Evolutionary conservation across 148 eudicot species (phyloP), one percentile per base, ranked within the genome.

Genomic region (Heliamphora exappendiculata): DNA sequence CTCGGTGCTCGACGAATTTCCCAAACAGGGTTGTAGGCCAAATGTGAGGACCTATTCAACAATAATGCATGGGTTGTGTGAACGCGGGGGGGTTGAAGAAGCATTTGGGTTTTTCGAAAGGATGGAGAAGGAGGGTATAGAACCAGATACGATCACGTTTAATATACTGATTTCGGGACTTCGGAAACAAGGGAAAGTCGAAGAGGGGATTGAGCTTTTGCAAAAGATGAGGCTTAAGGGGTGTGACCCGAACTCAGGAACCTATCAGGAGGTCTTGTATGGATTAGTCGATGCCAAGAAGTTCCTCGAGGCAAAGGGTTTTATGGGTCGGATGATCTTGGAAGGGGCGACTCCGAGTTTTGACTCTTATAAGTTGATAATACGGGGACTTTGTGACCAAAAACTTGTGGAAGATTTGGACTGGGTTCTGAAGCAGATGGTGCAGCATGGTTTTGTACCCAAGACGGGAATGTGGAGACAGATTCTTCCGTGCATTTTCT

Each of bases 1-100:
- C 81, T 44, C 89, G 13, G 90, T 94, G 91, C 81, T 94, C 72
- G 92, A 94, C 33, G 98, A 94, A 89, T 90, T 91, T 89, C 86
- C 97, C 39, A 76, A 88, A 47, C 95, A 87, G 74, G 71, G 78
- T 11, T 89, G 87, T 57, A 68, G 54, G 74, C 93, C 90, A 0
- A 94, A 87, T 84, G 91, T 83, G 82, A 81, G 85, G 76, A 89
- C 93, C 13, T 94, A 84, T 79, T 86, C 97, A 0, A 88, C 91
- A 1, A 60, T 91, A 26, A 91, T 94, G 90, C 85, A 91, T 74
- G 87, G 85, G 67, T 70, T 94, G 79, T 91, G 95, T 74, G 82
- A 83, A 42, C 82, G 64, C 26, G 89, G 93, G 16, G 80, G 67
- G 75, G 82, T 90, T 31, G 89, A 90, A 45, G 93, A 90, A 34